phyloP scores from a whole-genome alignment of 192 early-diverging fungal genomes.

The Spizellomyces punctatus region DNA sequence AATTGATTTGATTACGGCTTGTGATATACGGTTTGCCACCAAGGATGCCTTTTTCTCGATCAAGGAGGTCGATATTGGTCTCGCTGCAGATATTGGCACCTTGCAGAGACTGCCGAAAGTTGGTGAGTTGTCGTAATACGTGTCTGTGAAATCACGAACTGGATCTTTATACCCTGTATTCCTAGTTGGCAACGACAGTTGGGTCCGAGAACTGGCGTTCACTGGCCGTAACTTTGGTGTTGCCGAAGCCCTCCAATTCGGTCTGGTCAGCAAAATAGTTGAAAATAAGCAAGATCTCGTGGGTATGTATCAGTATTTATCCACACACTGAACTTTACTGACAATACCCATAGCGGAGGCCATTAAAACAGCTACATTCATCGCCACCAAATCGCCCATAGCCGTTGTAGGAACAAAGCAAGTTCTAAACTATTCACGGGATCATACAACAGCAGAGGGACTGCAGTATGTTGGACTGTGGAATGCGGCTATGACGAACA shows the following conservation, averaged over 20 bases:
- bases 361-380: conserved; percentile 66
- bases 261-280: conserved; percentile 62
- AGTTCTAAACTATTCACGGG: conserved; percentile 86
- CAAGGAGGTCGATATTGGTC: conserved; percentile 91
- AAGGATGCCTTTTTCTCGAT: conserved; percentile 81
- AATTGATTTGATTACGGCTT: conserved; percentile 87
- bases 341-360: conserved; percentile 57
- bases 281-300: conserved; percentile 46
- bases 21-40: conserved; percentile 85
- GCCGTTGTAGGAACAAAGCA: conserved; percentile 87
- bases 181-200: conserved; percentile 81
- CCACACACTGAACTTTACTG: background rate
- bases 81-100: conserved; percentile 88
- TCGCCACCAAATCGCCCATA: conserved; percentile 89
- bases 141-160: too few relatives aligned
- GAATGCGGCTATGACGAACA: conserved; percentile 84
- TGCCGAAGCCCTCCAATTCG: conserved; percentile 62
- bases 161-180: background rate
- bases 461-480: conserved; percentile 86
- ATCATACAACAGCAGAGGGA: conserved; percentile 89
- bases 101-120: conserved; percentile 95
- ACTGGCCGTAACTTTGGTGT: conserved; percentile 76
- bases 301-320: conserved; percentile 37
- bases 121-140: background rate
- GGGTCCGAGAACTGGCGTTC: conserved; percentile 88